Conservation (phyloP, 1,284 basidiomycete species). For the Thecaphora thlaspeos region DNA sequence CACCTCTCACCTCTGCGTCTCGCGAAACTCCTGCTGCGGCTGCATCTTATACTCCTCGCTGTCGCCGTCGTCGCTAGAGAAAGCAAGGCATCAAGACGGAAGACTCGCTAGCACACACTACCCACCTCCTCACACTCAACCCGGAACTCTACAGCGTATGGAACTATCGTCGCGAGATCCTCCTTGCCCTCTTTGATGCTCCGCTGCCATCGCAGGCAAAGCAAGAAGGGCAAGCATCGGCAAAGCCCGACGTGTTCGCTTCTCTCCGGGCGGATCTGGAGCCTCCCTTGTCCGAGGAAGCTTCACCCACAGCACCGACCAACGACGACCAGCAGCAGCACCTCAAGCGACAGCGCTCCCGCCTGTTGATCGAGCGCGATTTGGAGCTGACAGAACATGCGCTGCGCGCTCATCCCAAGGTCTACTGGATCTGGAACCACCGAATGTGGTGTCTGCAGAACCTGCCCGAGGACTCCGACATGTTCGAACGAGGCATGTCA, state of each 20-base stretch:
- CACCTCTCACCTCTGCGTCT: too few relatives aligned
- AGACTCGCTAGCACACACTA: slow-evolving; percentile 37
- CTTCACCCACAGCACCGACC: too few relatives aligned
- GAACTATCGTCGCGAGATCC: slow-evolving; percentile 50
- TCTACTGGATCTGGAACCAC: slow-evolving; percentile 58
- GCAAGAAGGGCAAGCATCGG: neutral
- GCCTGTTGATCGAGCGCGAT: slow-evolving; percentile 36
- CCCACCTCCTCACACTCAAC: slow-evolving; percentile 46
- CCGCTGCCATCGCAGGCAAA: neutral
- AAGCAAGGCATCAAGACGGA: slow-evolving; percentile 6
- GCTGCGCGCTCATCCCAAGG: slow-evolving; percentile 53
- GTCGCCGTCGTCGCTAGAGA: too few relatives aligned
- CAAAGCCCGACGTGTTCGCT: slow-evolving; percentile 35
- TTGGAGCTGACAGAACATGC: slow-evolving; percentile 48
- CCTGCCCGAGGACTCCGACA: neutral
- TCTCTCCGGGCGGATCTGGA: too few relatives aligned
- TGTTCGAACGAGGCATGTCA: neutral
- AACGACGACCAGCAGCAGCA: neutral
- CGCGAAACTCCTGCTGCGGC: too few relatives aligned
- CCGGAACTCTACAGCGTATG: slow-evolving; percentile 55
- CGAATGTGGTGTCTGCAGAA: slow-evolving; percentile 49
- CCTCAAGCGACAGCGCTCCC: slow-evolving; percentile 2
- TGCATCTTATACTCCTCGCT: too few relatives aligned
- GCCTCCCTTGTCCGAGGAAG: too few relatives aligned
- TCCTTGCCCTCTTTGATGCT: slow-evolving; percentile 27